Evolutionary conservation across 2,329 filamentous ascomycete species (phyloP).

Genomic region (Ceratocystis ficicola): DNA sequence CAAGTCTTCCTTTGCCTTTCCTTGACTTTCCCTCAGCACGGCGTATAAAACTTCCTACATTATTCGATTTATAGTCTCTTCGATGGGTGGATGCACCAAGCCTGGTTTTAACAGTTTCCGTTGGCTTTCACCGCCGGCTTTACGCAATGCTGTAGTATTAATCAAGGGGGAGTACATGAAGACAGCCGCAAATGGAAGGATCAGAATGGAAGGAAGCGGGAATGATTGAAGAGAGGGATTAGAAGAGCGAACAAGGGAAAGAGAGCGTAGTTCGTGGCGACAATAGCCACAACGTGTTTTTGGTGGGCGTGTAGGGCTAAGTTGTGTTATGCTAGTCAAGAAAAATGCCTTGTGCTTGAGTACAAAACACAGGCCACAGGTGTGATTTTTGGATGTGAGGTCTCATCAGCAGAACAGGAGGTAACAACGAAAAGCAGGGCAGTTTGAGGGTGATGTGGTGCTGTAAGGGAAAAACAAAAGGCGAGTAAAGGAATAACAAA

Average conservation of each 20-base stretch:
- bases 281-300: background rate
- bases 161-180: too few species aligned
- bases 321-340: background rate
- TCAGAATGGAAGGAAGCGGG: background rate
- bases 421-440: too few species aligned
- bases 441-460: too few species aligned
- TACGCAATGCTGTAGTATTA: background rate
- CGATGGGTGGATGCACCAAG: background rate
- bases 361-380: background rate
- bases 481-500: too few species aligned
- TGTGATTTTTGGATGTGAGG: too few species aligned
- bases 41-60: too few species aligned
- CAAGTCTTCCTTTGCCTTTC: background rate
- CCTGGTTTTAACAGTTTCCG: background rate
- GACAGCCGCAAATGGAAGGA: background rate
- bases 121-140: constrained; percentile 5
- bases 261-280: background rate
- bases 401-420: too few species aligned
- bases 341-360: too few species aligned
- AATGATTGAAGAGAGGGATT: background rate
- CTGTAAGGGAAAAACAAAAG: too few species aligned
- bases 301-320: background rate
- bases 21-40: background rate
- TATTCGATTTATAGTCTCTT: background rate
- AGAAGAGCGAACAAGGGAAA: too few species aligned